Percentiles rank a stretch among this genome's conserved stretches.
Conservation (phyloP, 306 rosid genomes). For the Aeschynomene evenia region DNA sequence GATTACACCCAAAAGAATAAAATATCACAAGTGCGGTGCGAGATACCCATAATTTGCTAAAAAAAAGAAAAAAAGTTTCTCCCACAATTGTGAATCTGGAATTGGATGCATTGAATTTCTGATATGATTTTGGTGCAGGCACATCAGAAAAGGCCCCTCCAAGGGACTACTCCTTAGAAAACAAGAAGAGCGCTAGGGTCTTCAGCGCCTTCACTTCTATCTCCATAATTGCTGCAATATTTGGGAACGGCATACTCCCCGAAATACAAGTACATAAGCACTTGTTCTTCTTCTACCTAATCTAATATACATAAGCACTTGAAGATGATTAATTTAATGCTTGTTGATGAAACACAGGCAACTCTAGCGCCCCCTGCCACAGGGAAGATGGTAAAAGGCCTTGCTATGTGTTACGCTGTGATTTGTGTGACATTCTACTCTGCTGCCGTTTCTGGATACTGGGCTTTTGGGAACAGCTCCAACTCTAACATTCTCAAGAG, state of each 20-base stretch:
- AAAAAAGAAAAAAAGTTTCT: no score
- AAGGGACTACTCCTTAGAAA: constrained; percentile 67
- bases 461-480: constrained; percentile 81
- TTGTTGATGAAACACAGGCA: no score
- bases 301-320: no score
- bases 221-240: constrained; percentile 86
- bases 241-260: constrained; percentile 92
- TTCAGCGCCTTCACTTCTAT: constrained; percentile 87
- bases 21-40: neutral
- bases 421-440: constrained; percentile 80
- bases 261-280: constrained; percentile 80
- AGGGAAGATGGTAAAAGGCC: constrained; percentile 97
- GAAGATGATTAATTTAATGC: no score
- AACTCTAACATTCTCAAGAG: constrained; percentile 69
- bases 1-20: no score
- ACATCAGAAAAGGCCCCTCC: constrained; percentile 49
- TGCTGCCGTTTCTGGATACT: constrained; percentile 76
- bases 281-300: neutral
- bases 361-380: constrained; percentile 95
- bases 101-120: no score
- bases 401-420: constrained; percentile 74
- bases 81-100: neutral
- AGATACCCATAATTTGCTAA: no score
- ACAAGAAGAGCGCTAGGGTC: constrained; percentile 46
- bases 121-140: constrained; percentile 41